Base-by-base conservation (phyloP, 345 rosid species). In the Punica granatum region DNA sequence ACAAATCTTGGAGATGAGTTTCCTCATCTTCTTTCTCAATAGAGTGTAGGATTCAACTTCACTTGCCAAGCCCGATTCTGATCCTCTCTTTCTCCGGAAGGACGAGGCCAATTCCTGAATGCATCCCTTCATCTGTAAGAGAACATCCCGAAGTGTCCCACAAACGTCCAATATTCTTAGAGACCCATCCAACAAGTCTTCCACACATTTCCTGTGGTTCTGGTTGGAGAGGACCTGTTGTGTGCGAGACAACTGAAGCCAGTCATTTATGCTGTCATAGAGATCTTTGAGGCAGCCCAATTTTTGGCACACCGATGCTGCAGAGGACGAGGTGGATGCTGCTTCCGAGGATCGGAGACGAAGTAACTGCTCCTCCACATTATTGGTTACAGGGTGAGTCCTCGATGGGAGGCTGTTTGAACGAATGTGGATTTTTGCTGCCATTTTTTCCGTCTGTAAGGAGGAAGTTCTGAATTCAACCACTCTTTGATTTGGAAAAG, bases 141-240 rank as follows among this genome's bases (percentile, higher is more conserved):
- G 23, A 70, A 71, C 78, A 63, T 82, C 83, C 73, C 76, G 70
- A 14, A 74, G 37, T 7, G 60, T 75, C 48, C 81, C 63, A 25
- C 85, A 82, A 4, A 82, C 64, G 71, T 84, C 85, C 49, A 82
- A 60, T 61, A 75, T 18, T 67, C 64, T 74, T 1, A 84, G 73
- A 42, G 79, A 80, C 28, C 86, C 86, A 23, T 80, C 77, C 30
- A 80, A 69, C 63, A 78, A 66, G 48, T 76, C 71, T 60, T 84
- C 81, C 0, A 76, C 42, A 30, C 44, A 53, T 33, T 67, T 34
- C 12, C 21, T 16, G 8, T 7, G 48, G 21, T 18, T 19, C 41
- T 41, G 21, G 12, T 58, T 9, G 19, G 69, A 41, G 18, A 79
- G 77, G 60, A 71, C 66, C 44, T 75, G 75, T 42, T 54, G 69